A percentile compares a stretch with the other conserved stretches of the same genome.
These are phyloP conservation scores for Cymbopogon citratus DNA, from an alignment of 176 grass and related monocot species.

Conservation along the genomic window DNA sequence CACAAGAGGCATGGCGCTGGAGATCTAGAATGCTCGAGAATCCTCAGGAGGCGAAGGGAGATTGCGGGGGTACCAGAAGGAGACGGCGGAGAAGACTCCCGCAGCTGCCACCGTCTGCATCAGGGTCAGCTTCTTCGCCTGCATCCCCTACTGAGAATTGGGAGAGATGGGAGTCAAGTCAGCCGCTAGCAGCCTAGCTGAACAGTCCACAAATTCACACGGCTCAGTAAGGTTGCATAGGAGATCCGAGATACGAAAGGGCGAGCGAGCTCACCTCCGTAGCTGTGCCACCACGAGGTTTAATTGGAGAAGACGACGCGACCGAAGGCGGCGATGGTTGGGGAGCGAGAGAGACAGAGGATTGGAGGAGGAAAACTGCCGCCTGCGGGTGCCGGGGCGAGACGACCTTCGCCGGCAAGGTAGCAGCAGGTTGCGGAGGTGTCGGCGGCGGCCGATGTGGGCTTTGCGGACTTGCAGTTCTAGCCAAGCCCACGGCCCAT, in stretches of 20 bases:
- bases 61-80: constrained; percentile 54
- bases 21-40: not conserved
- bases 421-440: not conserved
- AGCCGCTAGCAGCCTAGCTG: not conserved
- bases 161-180: not conserved
- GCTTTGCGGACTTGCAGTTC: not conserved
- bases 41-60: not conserved
- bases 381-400: not conserved
- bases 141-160: constrained; percentile 19
- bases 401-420: not conserved
- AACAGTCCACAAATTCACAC: not conserved
- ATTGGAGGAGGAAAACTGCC: not conserved
- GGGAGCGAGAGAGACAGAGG: not conserved
- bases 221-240: not conserved
- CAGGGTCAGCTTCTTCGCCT: constrained; percentile 73
- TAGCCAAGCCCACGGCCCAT: not conserved
- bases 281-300: not conserved
- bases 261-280: not conserved
- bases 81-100: constrained; percentile 92
- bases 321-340: not conserved
- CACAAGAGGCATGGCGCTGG: not conserved
- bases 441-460: not conserved
- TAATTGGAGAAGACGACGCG: not conserved
- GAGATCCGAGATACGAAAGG: too few species aligned
- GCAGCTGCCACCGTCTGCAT: constrained; percentile 68